These are phyloP conservation scores for Scopulariopsis brevicaulis DNA, from an alignment of 2,329 filamentous ascomycete species.

Conservation along the genomic window DNA sequence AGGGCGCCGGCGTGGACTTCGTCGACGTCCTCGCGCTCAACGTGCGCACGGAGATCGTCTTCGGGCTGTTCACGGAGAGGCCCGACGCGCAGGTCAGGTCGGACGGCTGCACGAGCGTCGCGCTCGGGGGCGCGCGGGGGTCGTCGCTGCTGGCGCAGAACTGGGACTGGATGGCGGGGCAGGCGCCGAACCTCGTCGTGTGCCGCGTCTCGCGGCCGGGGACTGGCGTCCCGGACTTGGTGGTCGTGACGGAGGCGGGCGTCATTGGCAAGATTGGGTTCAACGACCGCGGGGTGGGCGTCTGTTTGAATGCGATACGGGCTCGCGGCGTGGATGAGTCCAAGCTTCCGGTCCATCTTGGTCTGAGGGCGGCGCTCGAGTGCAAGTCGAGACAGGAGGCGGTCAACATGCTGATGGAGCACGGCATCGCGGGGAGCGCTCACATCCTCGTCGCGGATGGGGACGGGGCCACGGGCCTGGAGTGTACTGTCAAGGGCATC, in stretches of 20 bases:
- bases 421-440: slow-evolving; percentile 6
- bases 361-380: slow-evolving; percentile 43
- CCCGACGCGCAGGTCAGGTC: slow-evolving; percentile 9
- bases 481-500: slow-evolving; percentile 5
- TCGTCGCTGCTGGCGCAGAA: slow-evolving; percentile 33
- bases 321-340: slow-evolving; percentile 38
- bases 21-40: slow-evolving; percentile 46
- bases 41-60: slow-evolving; percentile 41
- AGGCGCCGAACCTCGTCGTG: slow-evolving; percentile 29
- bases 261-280: slow-evolving; percentile 57
- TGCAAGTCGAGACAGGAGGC: background rate
- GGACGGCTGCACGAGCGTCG: slow-evolving; percentile 44
- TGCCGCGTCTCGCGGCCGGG: background rate
- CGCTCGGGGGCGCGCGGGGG: slow-evolving; percentile 13
- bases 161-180: slow-evolving; percentile 46
- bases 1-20: slow-evolving; percentile 30
- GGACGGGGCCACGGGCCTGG: slow-evolving; percentile 3
- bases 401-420: background rate
- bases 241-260: slow-evolving; percentile 47
- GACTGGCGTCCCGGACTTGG: slow-evolving; percentile 24
- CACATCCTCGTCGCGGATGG: slow-evolving; percentile 7
- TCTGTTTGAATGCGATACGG: slow-evolving; percentile 50
- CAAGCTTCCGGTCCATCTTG: slow-evolving; percentile 49
- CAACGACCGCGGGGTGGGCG: slow-evolving; percentile 45
- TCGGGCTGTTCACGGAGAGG: background rate